A percentile compares a stretch with the other conserved stretches of the same genome.
Conservation (phyloP, 495 filamentous ascomycete species). For the Penicillium herquei region DNA sequence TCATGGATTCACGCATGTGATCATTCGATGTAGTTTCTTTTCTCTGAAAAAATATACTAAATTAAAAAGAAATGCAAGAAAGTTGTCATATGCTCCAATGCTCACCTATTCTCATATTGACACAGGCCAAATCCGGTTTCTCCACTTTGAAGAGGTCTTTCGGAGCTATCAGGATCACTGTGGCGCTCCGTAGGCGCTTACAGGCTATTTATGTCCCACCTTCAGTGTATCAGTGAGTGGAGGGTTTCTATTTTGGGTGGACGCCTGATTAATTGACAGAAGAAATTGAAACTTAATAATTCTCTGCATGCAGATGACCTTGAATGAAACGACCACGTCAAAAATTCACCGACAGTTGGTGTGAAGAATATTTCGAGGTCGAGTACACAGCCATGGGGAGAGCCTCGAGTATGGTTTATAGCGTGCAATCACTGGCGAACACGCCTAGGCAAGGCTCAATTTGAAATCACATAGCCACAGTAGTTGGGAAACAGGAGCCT, state of each 20-base stretch:
- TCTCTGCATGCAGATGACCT: background rate
- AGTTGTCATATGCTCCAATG: background rate
- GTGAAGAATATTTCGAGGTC: too few relatives aligned
- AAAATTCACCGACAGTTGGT: too few relatives aligned
- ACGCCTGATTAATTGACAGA: background rate
- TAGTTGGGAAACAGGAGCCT: too few relatives aligned
- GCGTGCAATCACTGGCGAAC: too few relatives aligned
- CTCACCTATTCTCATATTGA: too few relatives aligned
- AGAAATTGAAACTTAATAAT: background rate
- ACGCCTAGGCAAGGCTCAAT: background rate
- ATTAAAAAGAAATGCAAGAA: too few relatives aligned
- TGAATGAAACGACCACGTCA: background rate
- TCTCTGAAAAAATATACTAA: background rate
- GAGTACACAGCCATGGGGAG: too few relatives aligned
- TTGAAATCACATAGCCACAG: background rate
- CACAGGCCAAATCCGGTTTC: too few relatives aligned
- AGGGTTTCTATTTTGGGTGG: constrained; percentile 1
- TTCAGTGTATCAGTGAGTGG: constrained; percentile 12
- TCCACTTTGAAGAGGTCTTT: too few relatives aligned
- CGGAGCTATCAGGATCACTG: background rate
- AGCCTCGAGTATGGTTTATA: too few relatives aligned
- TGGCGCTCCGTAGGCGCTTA: constrained; percentile 24
- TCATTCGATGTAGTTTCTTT: background rate
- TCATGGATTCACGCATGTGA: background rate
- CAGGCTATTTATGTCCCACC: constrained; percentile 22